A percentile compares a stretch with the other conserved stretches of the same genome.
These are phyloP conservation scores for Afroboletus lepidellus DNA, from an alignment of 1,284 basidiomycete genomes.

Conservation along the genomic window DNA sequence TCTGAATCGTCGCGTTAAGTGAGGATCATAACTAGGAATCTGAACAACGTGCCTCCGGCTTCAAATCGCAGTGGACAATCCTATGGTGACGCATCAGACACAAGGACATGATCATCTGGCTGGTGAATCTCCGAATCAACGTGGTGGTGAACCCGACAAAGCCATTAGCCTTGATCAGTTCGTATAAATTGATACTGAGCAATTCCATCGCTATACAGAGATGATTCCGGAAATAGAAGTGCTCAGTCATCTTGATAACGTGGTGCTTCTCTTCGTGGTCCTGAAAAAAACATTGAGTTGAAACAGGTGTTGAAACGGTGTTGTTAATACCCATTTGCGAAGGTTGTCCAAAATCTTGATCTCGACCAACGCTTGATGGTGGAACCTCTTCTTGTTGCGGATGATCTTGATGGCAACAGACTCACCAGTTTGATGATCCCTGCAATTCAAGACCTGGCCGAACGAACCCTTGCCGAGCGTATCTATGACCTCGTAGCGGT, in stretches of 20 bases:
- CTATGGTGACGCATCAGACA: conserved; percentile 94
- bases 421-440: conserved; percentile 95
- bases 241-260: conserved; percentile 98
- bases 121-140: conserved; percentile 94
- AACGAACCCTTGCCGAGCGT: conserved; percentile 98
- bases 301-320: conserved; percentile 3
- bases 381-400: conserved; percentile 98
- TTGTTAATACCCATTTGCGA: conserved; percentile 80
- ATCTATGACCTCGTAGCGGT: conserved; percentile 92
- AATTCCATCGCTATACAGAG: conserved; percentile 98
- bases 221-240: conserved; percentile 98
- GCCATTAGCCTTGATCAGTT: conserved; percentile 98
- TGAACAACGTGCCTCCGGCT: conserved; percentile 78
- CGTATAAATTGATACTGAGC: conserved; percentile 97
- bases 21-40: not conserved
- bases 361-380: conserved; percentile 97
- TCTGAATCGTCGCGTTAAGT: conserved; percentile 50
- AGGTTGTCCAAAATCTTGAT: conserved; percentile 98
- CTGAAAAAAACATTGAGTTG: conserved; percentile 40
- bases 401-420: conserved; percentile 99
- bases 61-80: conserved; percentile 99
- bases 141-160: conserved; percentile 96
- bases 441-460: conserved; percentile 94
- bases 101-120: conserved; percentile 91
- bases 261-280: conserved; percentile 96